Conservation (phyloP, 2,329 filamentous ascomycete genomes). For the Penicillium aurantiogriseum region DNA sequence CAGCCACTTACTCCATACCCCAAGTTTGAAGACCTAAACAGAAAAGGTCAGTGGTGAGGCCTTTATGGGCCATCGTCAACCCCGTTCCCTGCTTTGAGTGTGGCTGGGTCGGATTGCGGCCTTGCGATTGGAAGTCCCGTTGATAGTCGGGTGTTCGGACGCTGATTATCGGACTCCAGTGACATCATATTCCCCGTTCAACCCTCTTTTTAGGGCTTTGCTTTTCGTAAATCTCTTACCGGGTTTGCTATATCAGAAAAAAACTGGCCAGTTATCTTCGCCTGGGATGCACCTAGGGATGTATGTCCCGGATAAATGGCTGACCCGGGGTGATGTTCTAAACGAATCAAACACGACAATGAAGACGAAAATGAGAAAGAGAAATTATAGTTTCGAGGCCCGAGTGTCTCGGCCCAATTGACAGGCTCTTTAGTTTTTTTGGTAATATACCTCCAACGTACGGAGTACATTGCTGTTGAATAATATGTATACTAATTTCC, state of each 20-base stretch:
- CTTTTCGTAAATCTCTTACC: neutral
- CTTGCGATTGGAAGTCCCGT: neutral
- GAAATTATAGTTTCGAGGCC: conserved; percentile 1
- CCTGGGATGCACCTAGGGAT: neutral
- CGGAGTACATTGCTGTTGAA: neutral
- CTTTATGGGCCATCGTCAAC: neutral
- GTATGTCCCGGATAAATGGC: conserved; percentile 2
- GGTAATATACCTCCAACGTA: neutral
- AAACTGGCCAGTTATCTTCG: neutral
- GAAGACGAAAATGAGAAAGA: neutral
- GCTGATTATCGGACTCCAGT: neutral
- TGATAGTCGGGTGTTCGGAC: neutral
- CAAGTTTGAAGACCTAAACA: neutral
- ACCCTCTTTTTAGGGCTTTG: neutral
- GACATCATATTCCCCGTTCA: conserved; percentile 5
- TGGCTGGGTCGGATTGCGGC: neutral
- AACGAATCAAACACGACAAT: neutral
- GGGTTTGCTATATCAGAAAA: too few relatives aligned
- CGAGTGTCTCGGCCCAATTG: conserved; percentile 4
- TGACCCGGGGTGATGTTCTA: neutral
- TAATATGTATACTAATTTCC: neutral
- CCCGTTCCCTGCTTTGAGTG: conserved; percentile 4
- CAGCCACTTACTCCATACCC: conserved; percentile 5
- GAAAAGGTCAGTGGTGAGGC: neutral
- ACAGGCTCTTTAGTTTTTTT: neutral